Conservation (phyloP, 192 early-diverging fungal genomes). For the Helicostylum pulchrum region DNA sequence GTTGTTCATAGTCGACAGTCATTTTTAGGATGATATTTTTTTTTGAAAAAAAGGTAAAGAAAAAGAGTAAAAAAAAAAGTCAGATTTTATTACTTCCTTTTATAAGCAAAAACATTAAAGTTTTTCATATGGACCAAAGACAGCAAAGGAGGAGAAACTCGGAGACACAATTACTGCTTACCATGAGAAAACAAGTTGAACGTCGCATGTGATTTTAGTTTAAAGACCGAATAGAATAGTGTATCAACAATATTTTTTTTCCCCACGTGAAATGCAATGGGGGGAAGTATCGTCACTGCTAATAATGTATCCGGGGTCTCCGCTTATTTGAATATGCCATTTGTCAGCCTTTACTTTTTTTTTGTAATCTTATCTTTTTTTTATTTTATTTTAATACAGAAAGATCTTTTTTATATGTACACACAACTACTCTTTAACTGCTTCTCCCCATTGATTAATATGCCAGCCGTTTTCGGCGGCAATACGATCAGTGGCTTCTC, state of each 20-base stretch:
- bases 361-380: not conserved
- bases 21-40: conserved; percentile 5
- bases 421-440: not conserved
- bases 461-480: conserved; percentile 15
- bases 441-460: conserved; percentile 26
- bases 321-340: conserved; percentile 2
- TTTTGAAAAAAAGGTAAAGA: not conserved
- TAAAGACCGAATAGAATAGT: not conserved
- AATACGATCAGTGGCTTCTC: conserved; percentile 27
- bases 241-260: not conserved
- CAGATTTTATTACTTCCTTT: not conserved
- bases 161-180: not conserved
- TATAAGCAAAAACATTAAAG: not conserved
- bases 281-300: not conserved
- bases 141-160: conserved; percentile 6
- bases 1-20: conserved; percentile 61
- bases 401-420: not conserved
- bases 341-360: conserved; percentile 9
- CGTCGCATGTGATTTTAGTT: conserved; percentile 14
- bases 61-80: conserved; percentile 10
- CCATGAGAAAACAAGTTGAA: conserved; percentile 4
- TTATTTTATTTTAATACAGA: not conserved
- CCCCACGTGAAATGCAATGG: conserved; percentile 17
- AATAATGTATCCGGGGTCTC: conserved; percentile 5
- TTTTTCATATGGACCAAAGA: too few relatives aligned